Evolutionary conservation across 108 stramenopile genomes (phyloP).

Genomic region (Thalassiosira profunda): DNA sequence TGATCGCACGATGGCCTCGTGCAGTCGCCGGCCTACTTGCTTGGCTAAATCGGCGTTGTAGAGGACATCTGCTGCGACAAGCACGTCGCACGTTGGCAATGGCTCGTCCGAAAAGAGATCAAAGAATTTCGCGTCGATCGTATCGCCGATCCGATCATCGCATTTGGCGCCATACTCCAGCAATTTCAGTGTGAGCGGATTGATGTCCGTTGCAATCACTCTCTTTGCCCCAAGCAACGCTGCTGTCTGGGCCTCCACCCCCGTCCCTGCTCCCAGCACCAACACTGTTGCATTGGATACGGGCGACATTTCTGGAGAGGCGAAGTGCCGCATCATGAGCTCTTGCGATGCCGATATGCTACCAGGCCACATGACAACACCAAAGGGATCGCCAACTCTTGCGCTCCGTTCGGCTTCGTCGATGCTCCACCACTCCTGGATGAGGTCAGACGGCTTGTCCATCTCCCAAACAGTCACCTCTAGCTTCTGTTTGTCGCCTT

Average conservation of each 20-base stretch:
- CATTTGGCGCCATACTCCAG: conserved; percentile 60
- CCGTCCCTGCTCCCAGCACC: conserved; percentile 81
- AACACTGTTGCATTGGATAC: conserved; percentile 47
- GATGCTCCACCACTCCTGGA: conserved; percentile 73
- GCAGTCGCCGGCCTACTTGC: conserved; percentile 61
- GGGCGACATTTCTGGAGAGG: background rate
- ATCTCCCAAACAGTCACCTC: conserved; percentile 82
- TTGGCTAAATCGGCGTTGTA: conserved; percentile 70
- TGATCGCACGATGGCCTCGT: conserved; percentile 46
- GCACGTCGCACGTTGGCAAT: conserved; percentile 55
- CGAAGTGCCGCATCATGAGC: conserved; percentile 32
- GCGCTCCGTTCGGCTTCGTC: conserved; percentile 20
- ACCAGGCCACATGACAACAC: conserved; percentile 86
- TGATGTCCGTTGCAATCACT: conserved; percentile 82
- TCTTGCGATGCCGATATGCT: conserved; percentile 75
- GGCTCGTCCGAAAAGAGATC: conserved; percentile 43
- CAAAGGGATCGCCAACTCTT: conserved; percentile 78
- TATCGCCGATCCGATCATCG: conserved; percentile 24
- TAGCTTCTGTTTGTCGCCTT: conserved; percentile 5
- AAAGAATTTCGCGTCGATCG: conserved; percentile 21
- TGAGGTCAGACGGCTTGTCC: conserved; percentile 68
- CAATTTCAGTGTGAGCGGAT: conserved; percentile 67
- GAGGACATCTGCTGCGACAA: conserved; percentile 81
- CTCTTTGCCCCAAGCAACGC: conserved; percentile 67
- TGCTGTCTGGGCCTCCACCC: conserved; percentile 75